phyloP scores from a whole-genome alignment of 441 rosid genomes.

The Aleurites moluccanus region DNA sequence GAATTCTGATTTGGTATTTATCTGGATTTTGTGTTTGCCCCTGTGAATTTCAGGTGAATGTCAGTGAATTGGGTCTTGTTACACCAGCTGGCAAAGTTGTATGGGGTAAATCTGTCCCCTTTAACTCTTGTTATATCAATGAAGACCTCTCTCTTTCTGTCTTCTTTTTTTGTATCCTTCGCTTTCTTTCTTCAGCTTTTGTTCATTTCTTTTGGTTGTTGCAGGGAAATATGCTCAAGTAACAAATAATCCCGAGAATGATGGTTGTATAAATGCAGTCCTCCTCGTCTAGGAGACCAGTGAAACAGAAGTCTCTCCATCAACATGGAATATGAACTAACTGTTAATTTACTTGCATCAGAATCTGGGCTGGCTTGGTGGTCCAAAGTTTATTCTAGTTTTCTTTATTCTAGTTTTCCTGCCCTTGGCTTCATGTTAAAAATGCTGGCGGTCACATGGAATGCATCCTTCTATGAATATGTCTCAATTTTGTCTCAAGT shows the following conservation, averaged over 20 bases:
- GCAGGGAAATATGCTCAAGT: constrained; percentile 95
- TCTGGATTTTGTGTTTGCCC: not conserved
- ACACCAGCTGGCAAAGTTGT: constrained; percentile 96
- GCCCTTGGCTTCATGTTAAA: not conserved
- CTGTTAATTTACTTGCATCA: not conserved
- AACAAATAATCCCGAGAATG: constrained; percentile 91
- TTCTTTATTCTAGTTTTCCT: not conserved
- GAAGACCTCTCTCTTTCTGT: not conserved
- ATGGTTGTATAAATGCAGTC: constrained; percentile 88
- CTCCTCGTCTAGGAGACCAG: constrained; percentile 58
- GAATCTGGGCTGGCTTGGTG: not conserved
- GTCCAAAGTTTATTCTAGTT: not conserved
- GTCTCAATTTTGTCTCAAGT: constrained; percentile 3
- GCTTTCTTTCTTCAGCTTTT: not conserved
- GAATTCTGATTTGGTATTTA: not conserved
- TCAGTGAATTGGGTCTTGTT: constrained; percentile 89
- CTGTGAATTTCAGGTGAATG: constrained; percentile 65
- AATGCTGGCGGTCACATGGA: not conserved
- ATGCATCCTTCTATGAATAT: not conserved
- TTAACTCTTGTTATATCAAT: not conserved
- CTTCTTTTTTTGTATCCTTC: not conserved
- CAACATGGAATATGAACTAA: not conserved
- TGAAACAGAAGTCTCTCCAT: not conserved
- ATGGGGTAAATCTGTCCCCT: constrained; percentile 61
- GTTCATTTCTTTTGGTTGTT: constrained; percentile 18